Evolutionary conservation across 1,284 basidiomycete genomes (phyloP).

Genomic region (Kalmanozyma brasiliensis): DNA sequence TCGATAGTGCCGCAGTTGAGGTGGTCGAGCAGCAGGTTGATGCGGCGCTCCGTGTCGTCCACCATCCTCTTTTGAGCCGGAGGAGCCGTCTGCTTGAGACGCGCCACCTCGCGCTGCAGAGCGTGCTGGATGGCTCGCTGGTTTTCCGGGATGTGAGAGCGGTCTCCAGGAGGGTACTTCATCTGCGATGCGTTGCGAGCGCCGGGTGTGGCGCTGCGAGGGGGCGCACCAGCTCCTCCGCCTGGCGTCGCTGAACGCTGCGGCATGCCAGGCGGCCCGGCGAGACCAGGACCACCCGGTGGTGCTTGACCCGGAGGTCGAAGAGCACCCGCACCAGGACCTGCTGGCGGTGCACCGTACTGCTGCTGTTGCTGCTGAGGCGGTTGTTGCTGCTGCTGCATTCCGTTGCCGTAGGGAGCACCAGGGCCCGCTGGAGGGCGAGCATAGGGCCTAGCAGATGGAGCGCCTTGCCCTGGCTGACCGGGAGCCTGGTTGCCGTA

Average conservation of each 20-base stretch:
- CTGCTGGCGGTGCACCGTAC: slow-evolving; percentile 18
- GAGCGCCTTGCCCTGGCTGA: slow-evolving; percentile 38
- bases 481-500: slow-evolving; percentile 25
- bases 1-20: slow-evolving; percentile 86
- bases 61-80: slow-evolving; percentile 84
- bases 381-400: slow-evolving; percentile 22
- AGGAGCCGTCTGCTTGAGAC: slow-evolving; percentile 69
- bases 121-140: slow-evolving; percentile 76
- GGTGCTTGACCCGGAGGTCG: slow-evolving; percentile 35
- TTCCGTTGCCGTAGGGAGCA: slow-evolving; percentile 34
- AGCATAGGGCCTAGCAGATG: slow-evolving; percentile 43
- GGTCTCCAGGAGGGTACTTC: slow-evolving; percentile 92
- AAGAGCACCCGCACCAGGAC: slow-evolving; percentile 30
- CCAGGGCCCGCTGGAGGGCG: slow-evolving; percentile 32
- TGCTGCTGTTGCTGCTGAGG: slow-evolving; percentile 25
- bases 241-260: slow-evolving; percentile 69
- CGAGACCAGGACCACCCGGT: slow-evolving; percentile 32
- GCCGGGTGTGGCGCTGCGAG: slow-evolving; percentile 53
- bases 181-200: slow-evolving; percentile 68
- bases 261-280: slow-evolving; percentile 60
- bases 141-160: slow-evolving; percentile 84
- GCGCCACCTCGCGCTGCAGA: slow-evolving; percentile 49
- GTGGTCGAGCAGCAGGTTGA: slow-evolving; percentile 87
- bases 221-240: slow-evolving; percentile 62
- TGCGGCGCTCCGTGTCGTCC: slow-evolving; percentile 86